Base-by-base conservation (phyloP, 148 eudicot species). In the Fagopyrum homotropicum region DNA sequence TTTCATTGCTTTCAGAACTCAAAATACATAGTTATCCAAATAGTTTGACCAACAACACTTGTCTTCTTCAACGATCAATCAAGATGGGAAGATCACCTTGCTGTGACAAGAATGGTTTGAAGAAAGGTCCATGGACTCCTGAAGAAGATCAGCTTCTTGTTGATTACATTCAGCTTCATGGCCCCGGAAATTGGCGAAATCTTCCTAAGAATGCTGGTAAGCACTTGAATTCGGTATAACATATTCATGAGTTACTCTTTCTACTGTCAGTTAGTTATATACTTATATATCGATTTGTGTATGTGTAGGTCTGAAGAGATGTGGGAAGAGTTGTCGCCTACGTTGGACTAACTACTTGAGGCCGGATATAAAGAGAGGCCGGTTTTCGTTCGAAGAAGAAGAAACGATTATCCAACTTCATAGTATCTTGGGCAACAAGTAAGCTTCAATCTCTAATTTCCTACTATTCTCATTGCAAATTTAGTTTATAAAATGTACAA, bases 121-220 rank as follows among this genome's bases (percentile, higher is more conserved):
- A 94, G 76, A 94, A 89, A 51, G 98, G 98, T 29, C 97, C 98
- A 55, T 94, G 98, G 98, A 91, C 98, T 45, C 86, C 96, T 8
- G 98, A 94, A 64, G 98, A 94, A 77, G 98, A 94, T 72, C 87
- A 91, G 73, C 92, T 87, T 69, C 98, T 94, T 29, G 63, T 86
- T 63, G 90, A 90, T 80, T 89, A 88, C 72, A 90, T 94, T 71
- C 93, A 94, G 19, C 83, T 88, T 63, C 81, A 90, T 85, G 97
- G 97, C 63, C 90, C 84, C 84, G 97, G 98, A 40, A 94, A 94
- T 66, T 94, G 98, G 98, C 85, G 98, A 79, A 90, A 89, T 43
- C 97, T 94, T 70, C 98, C 98, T 0, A 91, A 91, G 77, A 94
- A 94, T 85, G 98, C 98, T 71, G 98, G 98, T 94, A 81, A 17